Base-by-base conservation (phyloP, 768 basidiomycete genomes). In the Tulasnella sp. region DNA sequence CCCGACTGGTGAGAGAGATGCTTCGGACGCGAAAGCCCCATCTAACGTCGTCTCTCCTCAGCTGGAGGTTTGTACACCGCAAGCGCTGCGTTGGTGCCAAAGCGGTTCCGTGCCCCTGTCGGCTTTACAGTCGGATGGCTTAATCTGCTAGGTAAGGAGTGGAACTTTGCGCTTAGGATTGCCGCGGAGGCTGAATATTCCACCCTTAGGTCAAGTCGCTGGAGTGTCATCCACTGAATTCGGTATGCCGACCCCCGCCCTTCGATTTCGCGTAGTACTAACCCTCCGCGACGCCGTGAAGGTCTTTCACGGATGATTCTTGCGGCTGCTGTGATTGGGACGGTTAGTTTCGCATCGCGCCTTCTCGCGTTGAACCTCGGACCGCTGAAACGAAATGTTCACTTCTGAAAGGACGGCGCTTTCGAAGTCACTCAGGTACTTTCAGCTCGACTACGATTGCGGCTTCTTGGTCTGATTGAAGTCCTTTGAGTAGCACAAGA, bases 191-290 rank as follows among this genome's bases (percentile, higher is more conserved):
- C 44, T 58, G 24, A 54, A 69, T 22, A 18, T 76, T 20, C 12
- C 11, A 69, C 34, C 75, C 50, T 28, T 82, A 90, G 92, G 94
- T 48, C 94, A 96, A 86, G 90, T 95, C 79, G 94, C 95, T 18
- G 95, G 95, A 41, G 88, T 96, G 75, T 93, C 95, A 9, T 95
- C 93, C 2, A 96, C 94, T 0, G 94, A 96, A 85, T 96, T 94
- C 84, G 94, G 85, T 50, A 84, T 76, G 6, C 64, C 16, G n/a
- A 14, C 64, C 34, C 72, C 1, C 22, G 58, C 44, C 31, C 80
- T 81, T 28, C 78, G 76, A 72, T 80, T 46, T 81, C 31, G 80
- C 81, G 42, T 31, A 72, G 60, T 81, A 31, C 42, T 48, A 14
- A 72, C 44, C 58, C 75, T 80, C 41, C 69, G 74, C 40, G 22